phyloP scores from a whole-genome alignment of 1,139 yeast species.

The Zhuliangozyma parablackwelliae region DNA sequence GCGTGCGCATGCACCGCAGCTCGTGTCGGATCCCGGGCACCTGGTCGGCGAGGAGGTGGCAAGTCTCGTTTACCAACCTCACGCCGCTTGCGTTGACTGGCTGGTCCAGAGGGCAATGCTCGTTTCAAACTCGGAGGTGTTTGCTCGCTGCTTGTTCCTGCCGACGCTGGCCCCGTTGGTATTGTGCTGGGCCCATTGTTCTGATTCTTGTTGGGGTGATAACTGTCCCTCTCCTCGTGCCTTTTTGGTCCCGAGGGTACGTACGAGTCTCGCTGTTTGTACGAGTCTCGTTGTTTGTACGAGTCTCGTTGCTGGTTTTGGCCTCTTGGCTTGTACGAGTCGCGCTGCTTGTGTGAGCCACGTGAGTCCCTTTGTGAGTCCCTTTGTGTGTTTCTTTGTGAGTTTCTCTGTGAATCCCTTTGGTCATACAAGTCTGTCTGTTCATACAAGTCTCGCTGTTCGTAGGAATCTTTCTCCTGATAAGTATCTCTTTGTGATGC shows the following conservation, averaged over 20 bases:
- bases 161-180: too few species aligned
- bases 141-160: too few species aligned
- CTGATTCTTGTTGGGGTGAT: constrained; percentile 8
- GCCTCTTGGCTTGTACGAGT: too few species aligned
- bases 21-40: too few species aligned
- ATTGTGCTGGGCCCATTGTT: not conserved
- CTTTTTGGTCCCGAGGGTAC: constrained; percentile 19
- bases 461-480: not conserved
- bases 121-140: constrained; percentile 3
- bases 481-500: not conserved
- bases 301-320: too few species aligned
- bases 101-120: constrained; percentile 14
- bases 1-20: too few species aligned
- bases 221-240: constrained; percentile 11
- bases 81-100: constrained; percentile 11
- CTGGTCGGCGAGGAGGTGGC: too few species aligned
- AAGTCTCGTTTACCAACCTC: too few species aligned
- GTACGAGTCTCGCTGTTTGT: not conserved
- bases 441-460: constrained; percentile 1
- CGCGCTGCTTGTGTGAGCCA: too few species aligned
- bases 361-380: too few species aligned
- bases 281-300: constrained; percentile 2
- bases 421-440: not conserved
- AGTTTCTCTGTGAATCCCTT: too few species aligned
- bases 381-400: too few species aligned